Conservation (phyloP, 2,329 filamentous ascomycete species). For the Helotiales sp. region DNA sequence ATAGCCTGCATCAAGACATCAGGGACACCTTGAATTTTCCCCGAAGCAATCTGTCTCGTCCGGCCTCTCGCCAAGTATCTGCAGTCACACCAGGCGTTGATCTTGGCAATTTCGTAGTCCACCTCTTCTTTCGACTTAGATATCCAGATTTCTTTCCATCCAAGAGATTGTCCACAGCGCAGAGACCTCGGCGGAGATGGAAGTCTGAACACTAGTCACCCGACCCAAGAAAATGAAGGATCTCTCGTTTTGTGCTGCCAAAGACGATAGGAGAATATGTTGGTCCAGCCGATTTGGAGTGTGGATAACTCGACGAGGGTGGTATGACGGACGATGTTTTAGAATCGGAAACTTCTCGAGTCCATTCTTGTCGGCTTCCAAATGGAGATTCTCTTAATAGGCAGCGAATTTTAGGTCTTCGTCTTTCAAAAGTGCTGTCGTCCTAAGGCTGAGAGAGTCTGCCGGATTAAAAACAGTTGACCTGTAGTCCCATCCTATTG, state of each 20-base stretch:
- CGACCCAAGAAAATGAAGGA: constrained; percentile 24
- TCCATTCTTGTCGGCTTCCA: not conserved
- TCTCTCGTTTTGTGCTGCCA: constrained; percentile 15
- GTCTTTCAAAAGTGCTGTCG: constrained; percentile 11
- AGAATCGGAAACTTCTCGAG: constrained; percentile 14
- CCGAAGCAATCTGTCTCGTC: constrained; percentile 5
- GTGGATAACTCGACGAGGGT: constrained; percentile 5
- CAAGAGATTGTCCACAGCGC: constrained; percentile 24
- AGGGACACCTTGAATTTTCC: constrained; percentile 21
- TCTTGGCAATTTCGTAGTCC: constrained; percentile 24
- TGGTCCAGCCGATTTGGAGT: constrained; percentile 26
- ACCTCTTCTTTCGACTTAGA: constrained; percentile 21
- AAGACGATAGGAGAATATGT: constrained; percentile 21
- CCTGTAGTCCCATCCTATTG: constrained; percentile 22
- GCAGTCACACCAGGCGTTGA: constrained; percentile 23
- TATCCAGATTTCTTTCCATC: constrained; percentile 21
- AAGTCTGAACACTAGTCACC: constrained; percentile 19
- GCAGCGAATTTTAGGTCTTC: not conserved
- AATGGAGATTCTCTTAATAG: not conserved
- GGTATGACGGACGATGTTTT: constrained; percentile 14
- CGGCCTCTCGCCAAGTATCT: constrained; percentile 13
- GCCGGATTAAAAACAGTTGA: constrained; percentile 13
- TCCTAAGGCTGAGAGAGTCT: constrained; percentile 8
- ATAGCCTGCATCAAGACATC: constrained; percentile 22
- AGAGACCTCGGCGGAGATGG: constrained; percentile 23